These are phyloP conservation scores for Salvia sclarea DNA, from an alignment of 305 asterid genomes.

Conservation along the genomic window DNA sequence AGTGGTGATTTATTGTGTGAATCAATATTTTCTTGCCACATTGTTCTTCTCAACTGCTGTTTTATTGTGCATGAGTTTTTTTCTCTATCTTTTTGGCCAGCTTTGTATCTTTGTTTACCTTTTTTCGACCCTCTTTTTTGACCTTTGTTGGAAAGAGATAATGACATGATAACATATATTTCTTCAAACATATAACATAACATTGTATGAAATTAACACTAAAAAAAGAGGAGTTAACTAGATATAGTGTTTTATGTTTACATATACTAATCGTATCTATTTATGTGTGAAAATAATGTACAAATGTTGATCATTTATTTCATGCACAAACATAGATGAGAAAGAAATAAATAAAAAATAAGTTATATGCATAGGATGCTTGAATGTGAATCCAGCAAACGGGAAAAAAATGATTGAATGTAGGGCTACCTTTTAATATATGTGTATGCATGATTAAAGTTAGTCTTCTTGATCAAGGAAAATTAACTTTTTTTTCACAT, in stretches of 20 bases:
- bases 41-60: background rate
- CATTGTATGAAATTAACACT: background rate
- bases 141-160: conserved; percentile 25
- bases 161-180: conserved; percentile 20
- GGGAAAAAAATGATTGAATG: conserved; percentile 34
- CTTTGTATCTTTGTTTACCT: conserved; percentile 2
- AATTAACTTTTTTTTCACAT: conserved; percentile 31
- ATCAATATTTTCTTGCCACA: background rate
- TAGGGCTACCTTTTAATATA: conserved; percentile 22
- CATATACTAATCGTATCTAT: background rate
- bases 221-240: background rate
- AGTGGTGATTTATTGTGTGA: background rate
- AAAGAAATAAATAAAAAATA: background rate
- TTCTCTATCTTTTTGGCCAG: background rate
- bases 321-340: background rate
- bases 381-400: conserved; percentile 39
- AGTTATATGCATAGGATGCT: conserved; percentile 58
- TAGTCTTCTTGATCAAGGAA: conserved; percentile 55
- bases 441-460: conserved; percentile 39
- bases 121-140: conserved; percentile 22
- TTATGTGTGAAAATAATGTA: background rate
- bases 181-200: background rate
- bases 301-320: background rate
- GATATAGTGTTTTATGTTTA: background rate
- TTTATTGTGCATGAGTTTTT: background rate